Percentiles rank a stretch among this genome's conserved stretches.
Conservation (phyloP, 805 yeast species). For the Metschnikowia colocasiae region DNA sequence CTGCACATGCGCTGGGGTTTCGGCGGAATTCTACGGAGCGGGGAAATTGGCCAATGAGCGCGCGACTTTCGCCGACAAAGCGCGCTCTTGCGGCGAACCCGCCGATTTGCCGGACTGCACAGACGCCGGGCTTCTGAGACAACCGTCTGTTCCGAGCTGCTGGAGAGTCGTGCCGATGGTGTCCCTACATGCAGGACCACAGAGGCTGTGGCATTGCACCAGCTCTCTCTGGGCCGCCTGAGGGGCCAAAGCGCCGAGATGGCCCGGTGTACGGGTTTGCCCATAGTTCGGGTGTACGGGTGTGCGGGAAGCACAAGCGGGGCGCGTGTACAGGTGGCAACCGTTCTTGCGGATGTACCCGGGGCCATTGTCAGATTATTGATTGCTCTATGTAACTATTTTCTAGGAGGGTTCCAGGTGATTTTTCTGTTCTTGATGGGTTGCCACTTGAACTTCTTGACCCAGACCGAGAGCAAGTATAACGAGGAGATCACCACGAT, state of each 20-base stretch:
- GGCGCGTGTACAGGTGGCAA: no score
- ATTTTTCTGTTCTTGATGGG: slow-evolving; percentile 93
- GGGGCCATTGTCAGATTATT: slow-evolving; percentile 1
- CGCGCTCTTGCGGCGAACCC: background rate
- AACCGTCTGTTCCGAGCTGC: no score
- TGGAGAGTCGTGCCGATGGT: no score
- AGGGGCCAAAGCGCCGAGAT: no score
- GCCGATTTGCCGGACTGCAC: slow-evolving; percentile 1
- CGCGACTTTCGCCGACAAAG: slow-evolving; percentile 6
- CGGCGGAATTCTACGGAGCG: slow-evolving; percentile 3
- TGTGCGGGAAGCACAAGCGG: no score
- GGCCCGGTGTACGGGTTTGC: no score
- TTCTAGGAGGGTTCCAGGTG: slow-evolving; percentile 88
- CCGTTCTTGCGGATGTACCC: no score
- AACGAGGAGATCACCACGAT: slow-evolving; percentile 72
- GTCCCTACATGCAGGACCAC: no score
- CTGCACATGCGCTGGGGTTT: slow-evolving; percentile 1
- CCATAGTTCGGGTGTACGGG: background rate
- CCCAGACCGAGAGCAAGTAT: slow-evolving; percentile 81
- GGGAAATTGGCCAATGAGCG: slow-evolving; percentile 1
- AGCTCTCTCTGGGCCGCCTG: no score
- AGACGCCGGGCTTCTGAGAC: background rate
- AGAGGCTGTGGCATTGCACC: no score
- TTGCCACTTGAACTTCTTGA: slow-evolving; percentile 98
- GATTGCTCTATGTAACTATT: slow-evolving; percentile 20